Evolutionary conservation across 2,329 filamentous ascomycete genomes (phyloP).

Genomic region (Epichloe sp.): DNA sequence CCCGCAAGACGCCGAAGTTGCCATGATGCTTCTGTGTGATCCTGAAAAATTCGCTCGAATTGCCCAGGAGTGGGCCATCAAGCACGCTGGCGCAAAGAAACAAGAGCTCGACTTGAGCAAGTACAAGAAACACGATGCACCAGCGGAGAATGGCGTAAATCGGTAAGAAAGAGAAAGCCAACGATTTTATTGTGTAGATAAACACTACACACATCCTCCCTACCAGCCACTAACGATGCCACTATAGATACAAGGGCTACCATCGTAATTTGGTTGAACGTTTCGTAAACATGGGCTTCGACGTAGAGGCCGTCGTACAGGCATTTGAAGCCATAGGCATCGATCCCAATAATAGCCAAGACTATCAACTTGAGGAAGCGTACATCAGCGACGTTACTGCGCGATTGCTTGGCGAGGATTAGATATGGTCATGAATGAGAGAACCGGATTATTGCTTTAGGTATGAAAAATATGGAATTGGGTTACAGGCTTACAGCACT

Average conservation of each 20-base stretch:
- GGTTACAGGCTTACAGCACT: neutral
- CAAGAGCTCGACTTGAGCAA: slow-evolving; percentile 23
- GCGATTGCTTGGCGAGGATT: slow-evolving; percentile 71
- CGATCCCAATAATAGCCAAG: slow-evolving; percentile 60
- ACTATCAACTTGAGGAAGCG: slow-evolving; percentile 79
- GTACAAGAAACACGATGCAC: slow-evolving; percentile 22
- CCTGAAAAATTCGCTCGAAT: slow-evolving; percentile 68
- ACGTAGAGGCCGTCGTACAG: slow-evolving; percentile 71
- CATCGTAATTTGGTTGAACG: slow-evolving; percentile 70
- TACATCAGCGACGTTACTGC: slow-evolving; percentile 87
- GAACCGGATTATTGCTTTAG: neutral
- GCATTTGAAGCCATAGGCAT: slow-evolving; percentile 75
- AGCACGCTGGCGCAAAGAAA: slow-evolving; percentile 62
- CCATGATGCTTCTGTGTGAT: slow-evolving; percentile 71
- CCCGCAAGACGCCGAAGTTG: slow-evolving; percentile 92
- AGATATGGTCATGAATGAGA: slow-evolving; percentile 11
- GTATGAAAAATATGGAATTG: neutral
- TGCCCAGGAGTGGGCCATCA: slow-evolving; percentile 83
- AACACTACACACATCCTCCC: neutral
- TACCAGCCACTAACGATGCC: neutral
- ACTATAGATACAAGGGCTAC: slow-evolving; percentile 67
- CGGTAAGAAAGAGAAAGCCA: slow-evolving; percentile 15
- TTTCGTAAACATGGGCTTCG: slow-evolving; percentile 86
- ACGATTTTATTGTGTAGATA: neutral
- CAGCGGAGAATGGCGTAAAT: slow-evolving; percentile 9